These are phyloP conservation scores for Heliosperma pusillum DNA, from an alignment of 148 eudicot genomes.

Conservation along the genomic window DNA sequence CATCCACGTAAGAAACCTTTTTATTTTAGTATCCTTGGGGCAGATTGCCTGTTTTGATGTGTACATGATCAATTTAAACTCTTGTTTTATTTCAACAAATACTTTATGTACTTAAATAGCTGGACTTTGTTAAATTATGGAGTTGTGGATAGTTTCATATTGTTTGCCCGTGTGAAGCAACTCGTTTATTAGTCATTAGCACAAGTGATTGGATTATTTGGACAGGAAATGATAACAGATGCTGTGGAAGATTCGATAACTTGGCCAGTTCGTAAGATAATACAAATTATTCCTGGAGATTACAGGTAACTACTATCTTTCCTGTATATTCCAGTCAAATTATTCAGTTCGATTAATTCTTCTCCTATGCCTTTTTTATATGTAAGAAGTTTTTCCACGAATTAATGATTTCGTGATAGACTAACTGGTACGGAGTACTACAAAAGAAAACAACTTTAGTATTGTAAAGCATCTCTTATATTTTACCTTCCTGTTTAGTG, in stretches of 20 bases:
- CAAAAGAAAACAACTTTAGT: not conserved
- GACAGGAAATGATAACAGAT: slow-evolving; percentile 73
- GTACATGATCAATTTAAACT: not conserved
- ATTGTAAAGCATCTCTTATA: no score
- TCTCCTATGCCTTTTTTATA: no score
- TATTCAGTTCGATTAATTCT: no score
- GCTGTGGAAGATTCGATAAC: slow-evolving; percentile 87
- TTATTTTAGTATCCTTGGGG: not conserved
- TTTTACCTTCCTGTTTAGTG: slow-evolving; percentile 32
- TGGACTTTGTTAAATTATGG: no score
- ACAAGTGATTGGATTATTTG: not conserved
- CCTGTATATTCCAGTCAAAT: not conserved
- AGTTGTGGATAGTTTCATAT: no score
- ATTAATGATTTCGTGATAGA: no score
- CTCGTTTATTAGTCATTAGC: not conserved
- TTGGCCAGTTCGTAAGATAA: slow-evolving; percentile 81
- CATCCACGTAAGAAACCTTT: slow-evolving; percentile 55
- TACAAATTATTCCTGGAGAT: slow-evolving; percentile 84
- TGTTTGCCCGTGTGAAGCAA: no score
- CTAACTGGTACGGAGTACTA: no score
- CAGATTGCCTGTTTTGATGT: not conserved
- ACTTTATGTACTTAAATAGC: not conserved
- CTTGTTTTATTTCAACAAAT: no score
- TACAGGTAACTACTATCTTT: slow-evolving; percentile 43
- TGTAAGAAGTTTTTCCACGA: no score